phyloP scores from a whole-genome alignment of 352 stramenopile species.

The Halophytophthora batemanensis region DNA sequence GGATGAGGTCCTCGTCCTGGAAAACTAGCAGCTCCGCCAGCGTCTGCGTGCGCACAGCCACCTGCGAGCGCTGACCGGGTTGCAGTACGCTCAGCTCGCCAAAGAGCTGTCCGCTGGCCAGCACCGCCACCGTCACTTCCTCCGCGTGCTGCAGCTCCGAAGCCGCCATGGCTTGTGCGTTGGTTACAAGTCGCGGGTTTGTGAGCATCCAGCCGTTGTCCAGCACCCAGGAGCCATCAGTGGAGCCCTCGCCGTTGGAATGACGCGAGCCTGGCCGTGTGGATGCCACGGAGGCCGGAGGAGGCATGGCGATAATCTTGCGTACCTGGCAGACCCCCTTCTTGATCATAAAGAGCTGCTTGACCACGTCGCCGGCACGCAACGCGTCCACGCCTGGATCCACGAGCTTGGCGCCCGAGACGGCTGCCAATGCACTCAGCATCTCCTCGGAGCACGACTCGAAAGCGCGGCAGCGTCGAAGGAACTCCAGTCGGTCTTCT shows the following conservation, averaged over 20 bases:
- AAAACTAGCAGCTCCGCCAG: conserved; percentile 66
- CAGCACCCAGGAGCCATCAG: conserved; percentile 71
- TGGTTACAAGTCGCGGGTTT: conserved; percentile 64
- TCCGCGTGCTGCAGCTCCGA: conserved; percentile 21
- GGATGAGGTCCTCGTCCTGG: conserved; percentile 41
- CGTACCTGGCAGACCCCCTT: conserved; percentile 66
- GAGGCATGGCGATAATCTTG: conserved; percentile 48
- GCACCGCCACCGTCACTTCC: conserved; percentile 54
- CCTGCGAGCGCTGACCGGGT: conserved; percentile 54
- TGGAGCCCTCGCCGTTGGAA: too few relatives aligned
- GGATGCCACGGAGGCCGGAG: too few relatives aligned
- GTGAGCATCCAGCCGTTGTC: conserved; percentile 84
- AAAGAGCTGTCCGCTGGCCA: conserved; percentile 70
- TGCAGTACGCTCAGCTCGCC: conserved; percentile 71
- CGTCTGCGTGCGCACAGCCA: conserved; percentile 60
- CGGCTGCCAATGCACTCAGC: conserved; percentile 38
- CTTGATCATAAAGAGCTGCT: conserved; percentile 65
- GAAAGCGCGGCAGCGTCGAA: conserved; percentile 63
- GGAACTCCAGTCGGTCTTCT: conserved; percentile 47
- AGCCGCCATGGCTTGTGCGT: conserved; percentile 23
- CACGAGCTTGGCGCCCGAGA: conserved; percentile 49
- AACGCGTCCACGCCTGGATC: conserved; percentile 53
- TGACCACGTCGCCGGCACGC: conserved; percentile 51
- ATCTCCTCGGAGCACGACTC: conserved; percentile 52
- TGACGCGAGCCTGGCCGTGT: too few relatives aligned